phyloP scores from a whole-genome alignment of 805 yeast species.

The Pichia insulana region DNA sequence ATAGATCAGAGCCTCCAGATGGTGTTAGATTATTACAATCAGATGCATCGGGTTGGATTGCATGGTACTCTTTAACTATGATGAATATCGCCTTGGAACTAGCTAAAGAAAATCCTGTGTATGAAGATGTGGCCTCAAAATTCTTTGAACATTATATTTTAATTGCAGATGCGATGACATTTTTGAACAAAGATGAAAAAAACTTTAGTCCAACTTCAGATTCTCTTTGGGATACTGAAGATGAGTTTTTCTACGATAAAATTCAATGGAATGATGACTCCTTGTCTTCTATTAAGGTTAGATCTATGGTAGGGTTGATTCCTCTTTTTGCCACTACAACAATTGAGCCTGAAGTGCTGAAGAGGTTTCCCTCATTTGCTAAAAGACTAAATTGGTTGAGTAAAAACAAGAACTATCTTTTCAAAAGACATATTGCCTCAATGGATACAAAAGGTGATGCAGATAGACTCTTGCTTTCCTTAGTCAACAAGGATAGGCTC shows the following conservation, averaged over 20 bases:
- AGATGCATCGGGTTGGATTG: conserved; percentile 98
- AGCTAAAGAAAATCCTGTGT: conserved; percentile 75
- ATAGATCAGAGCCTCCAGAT: conserved; percentile 90
- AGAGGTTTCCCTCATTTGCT: conserved; percentile 72
- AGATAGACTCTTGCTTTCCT: conserved; percentile 67
- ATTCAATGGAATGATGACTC: conserved; percentile 69
- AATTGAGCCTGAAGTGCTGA: conserved; percentile 73
- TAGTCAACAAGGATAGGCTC: conserved; percentile 75
- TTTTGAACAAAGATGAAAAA: conserved; percentile 33
- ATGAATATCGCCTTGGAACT: conserved; percentile 85
- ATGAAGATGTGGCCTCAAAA: conserved; percentile 89
- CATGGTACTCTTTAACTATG: conserved; percentile 84
- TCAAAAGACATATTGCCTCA: conserved; percentile 78
- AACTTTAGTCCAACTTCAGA: conserved; percentile 34
- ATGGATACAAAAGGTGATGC: conserved; percentile 74
- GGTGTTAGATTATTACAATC: conserved; percentile 90
- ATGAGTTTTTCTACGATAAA: conserved; percentile 84
- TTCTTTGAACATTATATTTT: conserved; percentile 87
- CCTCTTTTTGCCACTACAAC: conserved; percentile 87
- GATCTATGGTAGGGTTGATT: conserved; percentile 85
- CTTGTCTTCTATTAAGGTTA: conserved; percentile 66
- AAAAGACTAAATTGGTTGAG: conserved; percentile 80
- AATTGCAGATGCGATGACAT: conserved; percentile 92
- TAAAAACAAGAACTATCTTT: conserved; percentile 56
- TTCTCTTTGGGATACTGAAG: conserved; percentile 84